Percentiles rank a stretch among this genome's conserved stretches.
phyloP scores from a whole-genome alignment of 495 filamentous ascomycete genomes.

The Penicillium bovifimosum region DNA sequence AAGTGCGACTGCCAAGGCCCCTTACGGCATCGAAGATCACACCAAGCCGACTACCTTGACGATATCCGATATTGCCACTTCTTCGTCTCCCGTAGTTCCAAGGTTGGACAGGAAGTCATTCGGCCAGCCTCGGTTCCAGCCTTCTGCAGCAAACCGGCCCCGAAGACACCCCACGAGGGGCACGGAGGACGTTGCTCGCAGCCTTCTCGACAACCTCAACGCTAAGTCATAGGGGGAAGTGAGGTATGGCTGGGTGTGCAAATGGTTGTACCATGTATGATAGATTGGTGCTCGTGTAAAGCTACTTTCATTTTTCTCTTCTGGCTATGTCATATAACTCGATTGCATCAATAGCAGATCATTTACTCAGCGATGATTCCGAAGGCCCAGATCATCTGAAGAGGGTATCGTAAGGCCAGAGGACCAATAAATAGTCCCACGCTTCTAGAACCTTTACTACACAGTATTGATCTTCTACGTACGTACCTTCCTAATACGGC shows the following conservation, averaged over 20 bases:
- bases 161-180: slow-evolving; percentile 11
- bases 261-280: slow-evolving; percentile 33
- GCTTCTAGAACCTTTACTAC: neutral
- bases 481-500: neutral
- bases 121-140: slow-evolving; percentile 14
- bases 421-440: neutral
- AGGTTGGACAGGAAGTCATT: slow-evolving; percentile 25
- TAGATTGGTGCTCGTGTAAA: slow-evolving; percentile 35
- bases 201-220: slow-evolving; percentile 28
- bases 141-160: neutral
- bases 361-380: slow-evolving; percentile 1
- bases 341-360: slow-evolving; percentile 17
- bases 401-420: neutral
- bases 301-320: slow-evolving; percentile 23
- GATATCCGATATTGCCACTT: slow-evolving; percentile 25
- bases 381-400: neutral
- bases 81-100: slow-evolving; percentile 25
- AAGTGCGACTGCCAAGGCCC: slow-evolving; percentile 38
- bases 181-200: slow-evolving; percentile 32
- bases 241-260: slow-evolving; percentile 7
- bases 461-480: neutral
- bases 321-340: slow-evolving; percentile 32
- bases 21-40: slow-evolving; percentile 44
- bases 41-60: slow-evolving; percentile 21
- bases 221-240: neutral